These are phyloP conservation scores for Luzula sylvatica DNA, from an alignment of 176 grass and related monocot genomes.

Conservation along the genomic window DNA sequence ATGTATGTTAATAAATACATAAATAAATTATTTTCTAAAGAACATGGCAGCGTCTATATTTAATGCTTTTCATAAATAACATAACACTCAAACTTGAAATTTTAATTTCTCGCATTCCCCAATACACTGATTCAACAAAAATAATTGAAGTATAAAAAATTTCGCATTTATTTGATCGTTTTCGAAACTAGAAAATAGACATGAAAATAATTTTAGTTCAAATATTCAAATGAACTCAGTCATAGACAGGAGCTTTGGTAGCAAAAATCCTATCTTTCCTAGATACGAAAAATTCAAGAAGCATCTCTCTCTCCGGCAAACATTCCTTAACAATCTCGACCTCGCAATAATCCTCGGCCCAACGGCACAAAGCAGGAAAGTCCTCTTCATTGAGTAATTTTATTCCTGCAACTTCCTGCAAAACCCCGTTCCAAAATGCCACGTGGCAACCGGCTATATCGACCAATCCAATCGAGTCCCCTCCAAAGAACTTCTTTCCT, in stretches of 20 bases:
- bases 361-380: constrained; percentile 18
- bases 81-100: too few relatives aligned
- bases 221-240: background rate
- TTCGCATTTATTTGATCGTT: too few relatives aligned
- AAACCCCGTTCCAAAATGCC: constrained; percentile 21
- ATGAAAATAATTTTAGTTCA: too few relatives aligned
- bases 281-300: constrained; percentile 8
- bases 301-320: constrained; percentile 18
- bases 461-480: constrained; percentile 22
- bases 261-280: constrained; percentile 12
- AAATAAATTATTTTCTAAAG: too few relatives aligned
- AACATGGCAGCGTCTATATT: too few relatives aligned
- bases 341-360: constrained; percentile 17
- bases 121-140: too few relatives aligned
- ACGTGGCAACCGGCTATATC: constrained; percentile 25
- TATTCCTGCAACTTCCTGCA: constrained; percentile 30
- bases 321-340: constrained; percentile 9
- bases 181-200: too few relatives aligned
- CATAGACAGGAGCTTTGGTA: constrained; percentile 1
- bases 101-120: too few relatives aligned
- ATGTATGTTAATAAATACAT: too few relatives aligned
- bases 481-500: constrained; percentile 40
- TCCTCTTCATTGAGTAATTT: constrained; percentile 15
- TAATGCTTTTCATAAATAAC: too few relatives aligned
- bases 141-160: too few relatives aligned